Conservation (phyloP, 768 basidiomycete species). For the Mycena amicta region DNA sequence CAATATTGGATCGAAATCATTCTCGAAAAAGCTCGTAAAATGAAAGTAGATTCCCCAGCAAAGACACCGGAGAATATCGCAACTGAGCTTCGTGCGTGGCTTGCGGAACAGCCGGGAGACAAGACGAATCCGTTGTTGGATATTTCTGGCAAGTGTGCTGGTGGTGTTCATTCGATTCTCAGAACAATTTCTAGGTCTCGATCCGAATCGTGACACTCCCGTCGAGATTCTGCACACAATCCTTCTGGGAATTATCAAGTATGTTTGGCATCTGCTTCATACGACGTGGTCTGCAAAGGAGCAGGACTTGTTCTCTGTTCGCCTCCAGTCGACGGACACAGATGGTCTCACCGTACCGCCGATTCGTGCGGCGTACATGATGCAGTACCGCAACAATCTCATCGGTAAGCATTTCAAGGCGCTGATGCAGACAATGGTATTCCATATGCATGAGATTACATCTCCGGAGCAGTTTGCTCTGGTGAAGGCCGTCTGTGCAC, state of each 20-base stretch:
- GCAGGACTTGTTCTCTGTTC: conserved; percentile 25
- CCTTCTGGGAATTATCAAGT: conserved; percentile 39
- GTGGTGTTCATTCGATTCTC: background rate
- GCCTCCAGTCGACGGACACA: conserved; percentile 29
- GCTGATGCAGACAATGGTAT: conserved; percentile 20
- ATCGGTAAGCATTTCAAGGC: conserved; percentile 30
- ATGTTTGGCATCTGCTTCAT: conserved; percentile 37
- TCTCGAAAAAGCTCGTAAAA: conserved; percentile 16
- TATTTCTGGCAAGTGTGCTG: conserved; percentile 12
- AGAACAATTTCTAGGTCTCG: conserved; percentile 20
- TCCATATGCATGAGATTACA: conserved; percentile 8
- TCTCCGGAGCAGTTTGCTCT: conserved; percentile 7
- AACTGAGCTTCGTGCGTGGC: background rate
- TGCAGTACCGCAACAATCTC: conserved; percentile 18
- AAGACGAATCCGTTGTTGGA: conserved; percentile 17
- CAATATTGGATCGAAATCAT: conserved; percentile 36
- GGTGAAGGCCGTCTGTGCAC: conserved; percentile 16
- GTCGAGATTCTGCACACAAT: conserved; percentile 41
- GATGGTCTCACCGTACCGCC: conserved; percentile 21
- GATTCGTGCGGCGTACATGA: conserved; percentile 18
- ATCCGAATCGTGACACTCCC: conserved; percentile 29
- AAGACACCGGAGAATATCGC: conserved; percentile 3
- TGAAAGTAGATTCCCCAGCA: conserved; percentile 1
- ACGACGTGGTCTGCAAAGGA: conserved; percentile 25
- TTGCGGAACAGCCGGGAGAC: background rate